phyloP scores from a whole-genome alignment of 2,329 filamentous ascomycete genomes.

The Trichoderma atrobrunneum region DNA sequence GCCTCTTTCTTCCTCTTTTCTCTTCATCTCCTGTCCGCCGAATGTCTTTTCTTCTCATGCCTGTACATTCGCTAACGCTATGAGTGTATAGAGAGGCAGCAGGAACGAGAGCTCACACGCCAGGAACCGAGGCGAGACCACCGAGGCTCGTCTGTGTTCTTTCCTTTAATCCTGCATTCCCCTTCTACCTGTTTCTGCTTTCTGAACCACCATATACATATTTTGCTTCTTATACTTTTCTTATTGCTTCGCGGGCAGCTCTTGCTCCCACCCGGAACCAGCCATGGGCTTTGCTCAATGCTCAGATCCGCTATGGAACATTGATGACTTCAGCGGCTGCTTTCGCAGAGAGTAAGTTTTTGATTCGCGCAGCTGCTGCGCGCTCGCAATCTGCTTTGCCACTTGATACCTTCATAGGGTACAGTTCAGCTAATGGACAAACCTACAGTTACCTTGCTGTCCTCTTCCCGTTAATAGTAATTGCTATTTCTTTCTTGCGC shows the following conservation, averaged over 20 bases:
- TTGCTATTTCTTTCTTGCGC: slow-evolving; percentile 66
- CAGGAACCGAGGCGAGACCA: slow-evolving; percentile 17
- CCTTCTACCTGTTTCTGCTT: not conserved
- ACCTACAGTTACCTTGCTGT: slow-evolving; percentile 52
- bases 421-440: slow-evolving; percentile 4
- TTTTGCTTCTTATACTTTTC: not conserved
- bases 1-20: slow-evolving; percentile 11
- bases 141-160: not conserved
- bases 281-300: slow-evolving; percentile 49
- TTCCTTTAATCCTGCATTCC: not conserved
- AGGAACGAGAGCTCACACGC: slow-evolving; percentile 11
- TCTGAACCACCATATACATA: not conserved
- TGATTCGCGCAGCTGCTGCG: not conserved
- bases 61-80: slow-evolving; percentile 7
- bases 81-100: slow-evolving; percentile 18
- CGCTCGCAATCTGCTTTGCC: not conserved
- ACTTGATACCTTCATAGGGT: not conserved
- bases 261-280: not conserved
- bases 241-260: not conserved
- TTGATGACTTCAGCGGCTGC: slow-evolving; percentile 63
- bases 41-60: not conserved
- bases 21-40: slow-evolving; percentile 22
- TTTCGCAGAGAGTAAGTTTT: slow-evolving; percentile 64
- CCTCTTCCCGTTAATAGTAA: slow-evolving; percentile 70
- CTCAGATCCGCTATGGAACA: slow-evolving; percentile 57